phyloP scores from a whole-genome alignment of 164 flowering plant genomes.

The Liquidambar formosana region DNA sequence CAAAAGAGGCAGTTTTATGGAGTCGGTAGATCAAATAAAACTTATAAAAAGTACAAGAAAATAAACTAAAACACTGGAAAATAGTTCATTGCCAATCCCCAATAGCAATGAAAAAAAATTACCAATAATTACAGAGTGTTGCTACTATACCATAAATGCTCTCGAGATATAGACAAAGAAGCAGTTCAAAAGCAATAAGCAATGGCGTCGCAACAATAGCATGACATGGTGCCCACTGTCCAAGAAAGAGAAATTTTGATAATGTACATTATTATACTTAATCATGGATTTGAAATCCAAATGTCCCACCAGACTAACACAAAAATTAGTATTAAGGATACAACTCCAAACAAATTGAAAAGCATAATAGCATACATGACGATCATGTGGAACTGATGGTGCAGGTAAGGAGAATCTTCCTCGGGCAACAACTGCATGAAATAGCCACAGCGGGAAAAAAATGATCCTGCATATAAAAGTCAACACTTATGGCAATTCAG shows the following conservation, averaged over 20 bases:
- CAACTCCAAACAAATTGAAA: no score
- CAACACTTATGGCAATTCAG: not conserved
- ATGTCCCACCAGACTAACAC: not conserved
- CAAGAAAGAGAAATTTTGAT: slow-evolving; percentile 19
- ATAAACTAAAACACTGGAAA: not conserved
- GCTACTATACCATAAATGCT: slow-evolving; percentile 60
- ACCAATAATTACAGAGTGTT: not conserved
- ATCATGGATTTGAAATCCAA: not conserved
- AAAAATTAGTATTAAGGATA: not conserved
- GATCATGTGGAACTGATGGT: slow-evolving; percentile 83
- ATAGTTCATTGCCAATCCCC: not conserved
- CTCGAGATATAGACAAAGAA: slow-evolving; percentile 87
- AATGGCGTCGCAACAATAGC: slow-evolving; percentile 81
- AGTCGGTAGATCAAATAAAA: no score
- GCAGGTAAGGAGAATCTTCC: slow-evolving; percentile 95
- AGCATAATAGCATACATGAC: slow-evolving; percentile 55
- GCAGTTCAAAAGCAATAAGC: slow-evolving; percentile 86
- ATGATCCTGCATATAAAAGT: slow-evolving; percentile 54
- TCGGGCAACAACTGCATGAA: slow-evolving; percentile 81
- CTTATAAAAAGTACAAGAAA: not conserved
- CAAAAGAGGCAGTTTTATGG: no score
- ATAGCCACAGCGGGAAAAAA: slow-evolving; percentile 81
- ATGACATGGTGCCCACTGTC: slow-evolving; percentile 98
- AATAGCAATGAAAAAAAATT: not conserved
- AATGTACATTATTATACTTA: not conserved